phyloP scores from a whole-genome alignment of 345 rosid genomes.

The Kernera saxatilis region DNA sequence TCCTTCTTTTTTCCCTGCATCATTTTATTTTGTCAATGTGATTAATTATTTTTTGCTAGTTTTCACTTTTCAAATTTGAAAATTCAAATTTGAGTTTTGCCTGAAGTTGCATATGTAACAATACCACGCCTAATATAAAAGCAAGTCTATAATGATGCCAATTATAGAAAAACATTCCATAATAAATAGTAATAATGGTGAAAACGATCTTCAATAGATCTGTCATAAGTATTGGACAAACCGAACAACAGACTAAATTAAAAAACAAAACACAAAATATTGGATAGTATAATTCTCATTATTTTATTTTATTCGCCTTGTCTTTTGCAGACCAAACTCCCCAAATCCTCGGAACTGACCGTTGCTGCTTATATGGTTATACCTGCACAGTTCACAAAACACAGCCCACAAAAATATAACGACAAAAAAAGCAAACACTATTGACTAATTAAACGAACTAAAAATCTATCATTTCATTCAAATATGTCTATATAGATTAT shows the following conservation, averaged over 20 bases:
- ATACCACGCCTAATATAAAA: conserved; percentile 18
- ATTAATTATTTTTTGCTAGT: not conserved
- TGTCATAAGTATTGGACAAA: conserved; percentile 2
- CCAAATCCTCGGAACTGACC: conserved; percentile 22
- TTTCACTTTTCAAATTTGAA: conserved; percentile 13
- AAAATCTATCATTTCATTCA: not conserved
- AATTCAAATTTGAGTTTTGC: not conserved
- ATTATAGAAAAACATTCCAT: conserved; percentile 17
- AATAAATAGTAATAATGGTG: conserved; percentile 6
- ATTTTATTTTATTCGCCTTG: conserved; percentile 11
- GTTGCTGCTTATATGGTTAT: conserved; percentile 16
- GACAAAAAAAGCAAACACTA: not conserved
- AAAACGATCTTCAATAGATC: conserved; percentile 14
- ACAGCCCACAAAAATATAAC: not conserved
- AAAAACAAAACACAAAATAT: not conserved
- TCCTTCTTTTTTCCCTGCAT: not conserved
- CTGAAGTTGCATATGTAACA: not conserved
- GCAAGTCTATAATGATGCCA: conserved; percentile 15
- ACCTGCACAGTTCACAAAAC: conserved; percentile 20
- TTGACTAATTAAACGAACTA: not conserved
- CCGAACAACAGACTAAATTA: conserved; percentile 7
- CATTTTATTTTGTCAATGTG: not conserved
- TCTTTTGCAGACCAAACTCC: conserved; percentile 27
- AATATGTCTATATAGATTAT: not conserved
- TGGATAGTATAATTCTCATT: not conserved